Conservation (phyloP, 139 green algal genomes). For the Chlamydomonas sphaeroides region DNA sequence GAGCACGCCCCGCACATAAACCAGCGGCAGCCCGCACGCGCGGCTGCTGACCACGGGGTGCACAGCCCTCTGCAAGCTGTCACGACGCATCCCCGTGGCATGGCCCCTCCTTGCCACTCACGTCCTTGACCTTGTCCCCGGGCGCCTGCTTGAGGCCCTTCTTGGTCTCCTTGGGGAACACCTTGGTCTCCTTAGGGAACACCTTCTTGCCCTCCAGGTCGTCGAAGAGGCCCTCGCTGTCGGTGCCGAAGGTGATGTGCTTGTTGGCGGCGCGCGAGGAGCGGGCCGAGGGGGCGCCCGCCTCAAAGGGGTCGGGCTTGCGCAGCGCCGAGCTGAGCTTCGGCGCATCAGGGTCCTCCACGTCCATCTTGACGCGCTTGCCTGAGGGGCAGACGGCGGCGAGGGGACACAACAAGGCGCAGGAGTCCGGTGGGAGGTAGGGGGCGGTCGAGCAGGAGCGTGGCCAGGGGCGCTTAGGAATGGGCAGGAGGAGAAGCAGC, state of each 20-base stretch:
- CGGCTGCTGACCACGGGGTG: too few relatives aligned
- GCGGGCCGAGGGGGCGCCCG: background rate
- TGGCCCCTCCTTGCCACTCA: constrained; percentile 14
- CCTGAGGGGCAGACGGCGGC: too few relatives aligned
- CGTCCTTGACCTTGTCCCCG: background rate
- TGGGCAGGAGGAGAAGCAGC: background rate
- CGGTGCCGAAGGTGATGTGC: constrained; percentile 47
- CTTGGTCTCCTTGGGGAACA: constrained; percentile 46
- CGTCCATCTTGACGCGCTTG: constrained; percentile 46
- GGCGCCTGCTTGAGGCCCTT: constrained; percentile 37
- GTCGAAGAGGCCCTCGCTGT: constrained; percentile 27
- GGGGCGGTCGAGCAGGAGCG: too few relatives aligned
- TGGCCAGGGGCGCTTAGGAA: too few relatives aligned
- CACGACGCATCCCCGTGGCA: too few relatives aligned
- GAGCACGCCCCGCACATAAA: too few relatives aligned
- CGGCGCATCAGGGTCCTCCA: constrained; percentile 52
- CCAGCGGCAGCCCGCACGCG: too few relatives aligned
- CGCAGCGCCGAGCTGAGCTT: constrained; percentile 44
- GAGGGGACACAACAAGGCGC: too few relatives aligned
- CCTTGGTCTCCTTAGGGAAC: constrained; percentile 50
- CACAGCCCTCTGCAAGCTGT: too few relatives aligned
- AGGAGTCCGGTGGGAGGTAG: too few relatives aligned
- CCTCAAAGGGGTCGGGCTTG: constrained; percentile 36
- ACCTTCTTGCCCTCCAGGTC: constrained; percentile 17
- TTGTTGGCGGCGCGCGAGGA: constrained; percentile 7